These are phyloP conservation scores for Aspergillus sergii DNA, from an alignment of 2,329 filamentous ascomycete genomes.

Conservation along the genomic window DNA sequence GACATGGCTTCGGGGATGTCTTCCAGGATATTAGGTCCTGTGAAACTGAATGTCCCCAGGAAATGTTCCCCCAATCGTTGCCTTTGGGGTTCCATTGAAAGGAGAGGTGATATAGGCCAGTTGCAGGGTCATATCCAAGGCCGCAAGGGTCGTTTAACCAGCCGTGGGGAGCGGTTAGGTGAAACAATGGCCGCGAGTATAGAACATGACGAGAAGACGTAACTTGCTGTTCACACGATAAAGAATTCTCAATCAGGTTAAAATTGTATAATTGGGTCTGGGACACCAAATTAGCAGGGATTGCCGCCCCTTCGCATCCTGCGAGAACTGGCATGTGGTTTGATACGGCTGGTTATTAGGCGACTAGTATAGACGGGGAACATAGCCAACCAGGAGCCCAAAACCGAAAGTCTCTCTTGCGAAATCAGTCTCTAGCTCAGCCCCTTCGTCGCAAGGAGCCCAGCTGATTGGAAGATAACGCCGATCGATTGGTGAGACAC, in stretches of 20 bases:
- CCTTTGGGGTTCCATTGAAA: constrained; percentile 49
- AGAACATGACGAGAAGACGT: background rate
- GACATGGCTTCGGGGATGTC: constrained; percentile 27
- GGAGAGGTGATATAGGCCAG: constrained; percentile 43
- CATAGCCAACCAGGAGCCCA: background rate
- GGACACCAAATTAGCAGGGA: background rate
- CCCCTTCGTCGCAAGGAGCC: background rate
- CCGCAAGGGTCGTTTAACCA: constrained; percentile 52
- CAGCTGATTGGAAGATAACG: background rate
- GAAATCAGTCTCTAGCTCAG: background rate
- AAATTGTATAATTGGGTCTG: background rate
- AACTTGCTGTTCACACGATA: background rate
- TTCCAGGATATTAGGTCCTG: constrained; percentile 44
- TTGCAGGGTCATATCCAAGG: constrained; percentile 42
- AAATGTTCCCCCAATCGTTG: constrained; percentile 47
- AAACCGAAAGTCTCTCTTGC: background rate
- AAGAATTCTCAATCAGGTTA: background rate
- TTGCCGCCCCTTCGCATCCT: background rate
- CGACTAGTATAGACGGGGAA: background rate
- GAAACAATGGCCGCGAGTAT: constrained; percentile 34
- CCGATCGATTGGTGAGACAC: background rate
- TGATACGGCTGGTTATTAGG: background rate
- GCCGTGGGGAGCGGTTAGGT: constrained; percentile 39
- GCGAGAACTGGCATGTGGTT: background rate
- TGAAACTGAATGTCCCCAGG: constrained; percentile 46